phyloP scores from a whole-genome alignment of 2,329 filamentous ascomycete species.

The Colletotrichum magnum region DNA sequence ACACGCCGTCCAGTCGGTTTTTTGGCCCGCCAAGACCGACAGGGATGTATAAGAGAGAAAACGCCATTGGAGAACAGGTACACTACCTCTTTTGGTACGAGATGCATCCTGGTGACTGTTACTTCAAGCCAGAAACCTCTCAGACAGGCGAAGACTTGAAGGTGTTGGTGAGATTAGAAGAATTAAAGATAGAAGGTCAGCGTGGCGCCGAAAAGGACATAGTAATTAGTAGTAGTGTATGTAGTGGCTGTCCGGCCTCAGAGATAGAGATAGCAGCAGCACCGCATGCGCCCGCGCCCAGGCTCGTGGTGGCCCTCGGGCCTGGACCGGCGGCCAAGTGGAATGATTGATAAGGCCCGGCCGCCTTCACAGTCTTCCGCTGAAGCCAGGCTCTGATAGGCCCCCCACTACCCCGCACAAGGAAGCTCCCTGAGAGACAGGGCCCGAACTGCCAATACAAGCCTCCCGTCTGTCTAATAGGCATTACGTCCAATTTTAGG shows the following conservation, averaged over 20 bases:
- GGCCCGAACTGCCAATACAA: constrained; percentile 27
- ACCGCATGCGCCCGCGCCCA: constrained; percentile 9
- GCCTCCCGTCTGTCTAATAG: constrained; percentile 36
- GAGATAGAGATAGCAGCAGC: not conserved
- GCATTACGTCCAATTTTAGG: constrained; percentile 38
- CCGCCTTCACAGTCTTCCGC: not conserved
- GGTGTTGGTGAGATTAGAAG: constrained; percentile 7
- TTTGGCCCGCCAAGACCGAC: constrained; percentile 27
- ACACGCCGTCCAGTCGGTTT: constrained; percentile 27
- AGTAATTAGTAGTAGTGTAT: not conserved
- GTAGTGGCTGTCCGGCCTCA: not conserved
- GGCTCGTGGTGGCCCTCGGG: constrained; percentile 24
- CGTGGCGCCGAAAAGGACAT: not conserved
- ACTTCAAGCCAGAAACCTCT: constrained; percentile 19
- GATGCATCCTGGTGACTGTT: constrained; percentile 55
- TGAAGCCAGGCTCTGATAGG: constrained; percentile 29
- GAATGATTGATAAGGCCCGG: constrained; percentile 38
- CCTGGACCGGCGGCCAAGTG: constrained; percentile 40
- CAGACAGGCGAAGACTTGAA: constrained; percentile 2
- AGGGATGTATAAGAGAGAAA: constrained; percentile 38
- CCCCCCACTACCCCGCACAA: constrained; percentile 35
- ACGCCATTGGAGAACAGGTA: constrained; percentile 31
- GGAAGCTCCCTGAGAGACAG: constrained; percentile 25
- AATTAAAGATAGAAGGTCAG: not conserved
- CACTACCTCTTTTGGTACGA: constrained; percentile 64